Percentiles rank a stretch among this genome's conserved stretches.
These are phyloP conservation scores for Coemansia sp. DNA, from an alignment of 192 early-diverging fungal species.

Conservation along the genomic window DNA sequence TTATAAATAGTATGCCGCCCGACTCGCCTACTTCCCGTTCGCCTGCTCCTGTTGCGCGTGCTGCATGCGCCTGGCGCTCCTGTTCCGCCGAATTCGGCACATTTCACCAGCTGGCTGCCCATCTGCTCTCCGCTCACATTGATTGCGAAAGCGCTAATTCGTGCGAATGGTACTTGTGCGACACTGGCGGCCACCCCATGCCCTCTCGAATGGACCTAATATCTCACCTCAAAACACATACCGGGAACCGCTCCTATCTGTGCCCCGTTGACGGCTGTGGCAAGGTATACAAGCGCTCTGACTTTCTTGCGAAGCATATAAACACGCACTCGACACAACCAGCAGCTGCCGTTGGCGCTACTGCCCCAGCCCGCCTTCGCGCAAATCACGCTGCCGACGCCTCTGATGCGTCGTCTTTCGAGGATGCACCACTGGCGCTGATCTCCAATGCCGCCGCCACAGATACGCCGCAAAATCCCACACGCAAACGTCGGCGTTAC, in stretches of 20 bases:
- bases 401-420: conserved; percentile 4
- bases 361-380: neutral
- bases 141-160: conserved; percentile 12
- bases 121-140: conserved; percentile 32
- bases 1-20: neutral
- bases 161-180: conserved; percentile 39
- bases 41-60: conserved; percentile 7
- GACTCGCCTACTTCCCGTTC: conserved; percentile 1
- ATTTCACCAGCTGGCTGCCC: conserved; percentile 24
- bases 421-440: conserved; percentile 12
- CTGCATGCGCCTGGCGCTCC: conserved; percentile 64
- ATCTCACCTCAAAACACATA: conserved; percentile 63
- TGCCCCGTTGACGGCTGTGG: conserved; percentile 63
- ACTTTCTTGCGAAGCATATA: conserved; percentile 63
- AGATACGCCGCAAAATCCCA: neutral
- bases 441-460: neutral
- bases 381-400: neutral
- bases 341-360: neutral
- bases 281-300: conserved; percentile 67
- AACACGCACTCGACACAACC: conserved; percentile 48
- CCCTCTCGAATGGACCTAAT: conserved; percentile 61
- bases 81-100: conserved; percentile 50
- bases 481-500: neutral
- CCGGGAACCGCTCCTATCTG: conserved; percentile 66
- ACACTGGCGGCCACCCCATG: conserved; percentile 41